These are phyloP conservation scores for Blumeria graminis DNA, from an alignment of 2,329 filamentous ascomycete genomes.

Conservation along the genomic window DNA sequence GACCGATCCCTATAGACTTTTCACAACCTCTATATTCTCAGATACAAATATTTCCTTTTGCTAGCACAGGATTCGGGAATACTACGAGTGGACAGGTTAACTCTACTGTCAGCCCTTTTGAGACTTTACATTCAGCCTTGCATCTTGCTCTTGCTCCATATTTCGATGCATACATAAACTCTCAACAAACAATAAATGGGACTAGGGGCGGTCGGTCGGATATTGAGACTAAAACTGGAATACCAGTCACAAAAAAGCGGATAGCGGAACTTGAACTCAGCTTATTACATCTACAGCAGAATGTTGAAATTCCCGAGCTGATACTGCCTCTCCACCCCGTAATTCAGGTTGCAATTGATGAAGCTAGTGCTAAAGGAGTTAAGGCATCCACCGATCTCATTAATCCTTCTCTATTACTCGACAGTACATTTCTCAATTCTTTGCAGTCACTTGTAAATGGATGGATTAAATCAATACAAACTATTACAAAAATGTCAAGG, in stretches of 20 bases:
- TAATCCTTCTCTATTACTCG: conserved; percentile 49
- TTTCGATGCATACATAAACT: conserved; percentile 88
- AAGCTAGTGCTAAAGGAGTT: conserved; percentile 39
- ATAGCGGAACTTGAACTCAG: conserved; percentile 84
- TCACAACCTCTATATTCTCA: conserved; percentile 62
- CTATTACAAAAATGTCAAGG: conserved; percentile 79
- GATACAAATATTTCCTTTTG: conserved; percentile 80
- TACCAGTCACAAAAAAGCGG: conserved; percentile 92
- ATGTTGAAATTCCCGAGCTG: conserved; percentile 89
- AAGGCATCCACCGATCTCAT: conserved; percentile 62
- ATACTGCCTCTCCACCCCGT: conserved; percentile 70
- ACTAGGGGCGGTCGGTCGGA: conserved; percentile 47
- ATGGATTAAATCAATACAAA: conserved; percentile 97
- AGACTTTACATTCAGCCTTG: conserved; percentile 76
- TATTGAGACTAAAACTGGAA: conserved; percentile 76
- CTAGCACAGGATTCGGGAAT: conserved; percentile 44
- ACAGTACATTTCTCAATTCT: conserved; percentile 81
- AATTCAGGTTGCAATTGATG: conserved; percentile 64
- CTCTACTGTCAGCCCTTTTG: conserved; percentile 58
- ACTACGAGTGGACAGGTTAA: conserved; percentile 45
- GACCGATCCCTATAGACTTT: conserved; percentile 67
- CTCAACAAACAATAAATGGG: conserved; percentile 40
- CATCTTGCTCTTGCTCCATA: conserved; percentile 84
- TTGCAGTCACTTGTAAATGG: conserved; percentile 83
- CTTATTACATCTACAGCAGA: conserved; percentile 79